Base-by-base conservation (phyloP, 1,284 basidiomycete genomes). In the Waitea zeae region DNA sequence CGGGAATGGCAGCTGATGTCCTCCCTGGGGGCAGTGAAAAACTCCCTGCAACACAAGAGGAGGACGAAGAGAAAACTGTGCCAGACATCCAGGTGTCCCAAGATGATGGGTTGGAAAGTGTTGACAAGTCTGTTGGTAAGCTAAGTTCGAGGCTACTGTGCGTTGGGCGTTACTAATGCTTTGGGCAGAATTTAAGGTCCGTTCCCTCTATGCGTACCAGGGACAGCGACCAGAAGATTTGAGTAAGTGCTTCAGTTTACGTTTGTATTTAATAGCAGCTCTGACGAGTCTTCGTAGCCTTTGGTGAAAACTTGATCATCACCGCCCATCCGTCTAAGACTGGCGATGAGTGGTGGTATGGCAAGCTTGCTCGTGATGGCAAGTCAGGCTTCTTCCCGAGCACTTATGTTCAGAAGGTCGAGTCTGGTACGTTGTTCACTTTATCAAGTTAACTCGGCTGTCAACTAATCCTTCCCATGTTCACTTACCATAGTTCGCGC, bases 321-420 rank as follows among this genome's bases (percentile, higher is more conserved):
- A 57, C 61, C 14, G 87, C 83, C 2, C 71, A 92, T 53, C 89
- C 90, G 0, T 81, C 87, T 6, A 92, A 86, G 53, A 66, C 71
- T 31, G 75, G 69, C 26, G 67, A 73, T 14, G 87, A 92, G 47
- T 98, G 95, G 93, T 92, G 89, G 83, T 88, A 84, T 51, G 93
- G 89, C 27, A 79, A 64, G n/a, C 50, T 73, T 7, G 56, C 78
- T 13, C 68, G 61, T 30, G 70, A 66, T 28, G 73, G 78, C 12
- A 72, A 68, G 48, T 67, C 72, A 31, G 93, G 93, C 1, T 77
- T 90, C 59, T 87, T 97, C 70, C 95, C 95, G 1, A 78, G 78
- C 49, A 76, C 78, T 1, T 98, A 96, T 49, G 80, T 92, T 6
- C 68, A 83, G 45, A 67, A 71, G 46, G 53, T 84, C 18, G 61